Conservation (phyloP, 202 grass and related monocot species). For the Schoenoplectus triqueter region DNA sequence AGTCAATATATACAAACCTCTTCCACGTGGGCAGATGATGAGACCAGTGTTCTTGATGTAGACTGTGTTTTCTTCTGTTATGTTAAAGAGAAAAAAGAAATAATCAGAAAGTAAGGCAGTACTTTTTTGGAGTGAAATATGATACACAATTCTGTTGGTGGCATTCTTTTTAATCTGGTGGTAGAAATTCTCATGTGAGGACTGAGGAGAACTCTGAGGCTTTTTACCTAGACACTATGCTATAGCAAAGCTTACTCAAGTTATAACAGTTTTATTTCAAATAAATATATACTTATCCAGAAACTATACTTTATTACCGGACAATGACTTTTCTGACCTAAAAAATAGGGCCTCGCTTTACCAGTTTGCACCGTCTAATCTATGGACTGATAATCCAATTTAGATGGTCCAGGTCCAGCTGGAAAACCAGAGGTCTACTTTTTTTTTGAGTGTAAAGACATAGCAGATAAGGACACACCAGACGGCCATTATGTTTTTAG, state of each 20-base stretch:
- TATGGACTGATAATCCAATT: no score
- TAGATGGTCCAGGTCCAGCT: no score
- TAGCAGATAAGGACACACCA: no score
- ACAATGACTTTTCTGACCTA: no score
- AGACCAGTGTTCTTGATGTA: conserved; percentile 3
- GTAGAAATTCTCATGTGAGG: neutral
- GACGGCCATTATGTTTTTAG: no score
- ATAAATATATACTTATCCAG: neutral
- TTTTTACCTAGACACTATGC: neutral
- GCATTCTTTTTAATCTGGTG: neutral
- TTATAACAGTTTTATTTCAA: neutral
- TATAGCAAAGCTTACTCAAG: no score
- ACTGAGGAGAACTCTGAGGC: neutral
- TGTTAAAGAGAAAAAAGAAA: neutral
- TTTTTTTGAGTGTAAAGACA: no score
- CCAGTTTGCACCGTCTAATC: no score
- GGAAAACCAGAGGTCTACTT: no score
- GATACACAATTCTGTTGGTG: neutral
- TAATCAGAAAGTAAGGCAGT: conserved; percentile 1
- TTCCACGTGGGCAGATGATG: neutral
- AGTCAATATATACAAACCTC: neutral
- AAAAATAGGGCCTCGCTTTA: no score
- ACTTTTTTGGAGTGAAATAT: neutral
- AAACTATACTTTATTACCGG: neutral
- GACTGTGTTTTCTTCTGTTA: neutral